Percentiles rank a stretch among this genome's conserved stretches.
Conservation (phyloP, 2,329 filamentous ascomycete species). For the Lachnellula occidentalis region DNA sequence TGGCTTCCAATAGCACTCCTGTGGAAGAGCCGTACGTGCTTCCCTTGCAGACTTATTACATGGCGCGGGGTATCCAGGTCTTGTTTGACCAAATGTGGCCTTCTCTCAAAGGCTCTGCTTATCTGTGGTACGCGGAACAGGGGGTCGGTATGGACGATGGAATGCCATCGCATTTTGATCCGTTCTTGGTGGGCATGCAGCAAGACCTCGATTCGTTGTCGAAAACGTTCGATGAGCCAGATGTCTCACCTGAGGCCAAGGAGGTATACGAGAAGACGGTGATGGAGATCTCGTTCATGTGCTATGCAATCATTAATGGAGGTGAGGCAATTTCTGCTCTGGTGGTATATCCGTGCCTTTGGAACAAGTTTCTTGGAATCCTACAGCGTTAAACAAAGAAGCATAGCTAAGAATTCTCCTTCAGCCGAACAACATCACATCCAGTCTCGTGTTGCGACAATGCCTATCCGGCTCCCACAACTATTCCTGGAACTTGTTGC, state of each 20-base stretch:
- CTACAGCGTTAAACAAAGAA: neutral
- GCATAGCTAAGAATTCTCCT: neutral
- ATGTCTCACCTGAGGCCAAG: neutral
- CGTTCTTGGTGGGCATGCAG: slow-evolving; percentile 1
- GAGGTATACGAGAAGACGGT: slow-evolving; percentile 5
- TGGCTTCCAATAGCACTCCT: slow-evolving; percentile 4
- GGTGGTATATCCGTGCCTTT: neutral
- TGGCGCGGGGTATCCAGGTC: slow-evolving; percentile 6
- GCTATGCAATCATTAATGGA: neutral
- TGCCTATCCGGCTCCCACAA: slow-evolving; percentile 12
- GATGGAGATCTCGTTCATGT: slow-evolving; percentile 4
- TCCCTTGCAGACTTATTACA: slow-evolving; percentile 14
- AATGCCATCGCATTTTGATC: neutral
- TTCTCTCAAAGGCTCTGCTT: neutral
- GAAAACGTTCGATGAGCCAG: neutral
- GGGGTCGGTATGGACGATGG: neutral
- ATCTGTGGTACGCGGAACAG: slow-evolving; percentile 6
- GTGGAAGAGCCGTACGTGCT: slow-evolving; percentile 6
- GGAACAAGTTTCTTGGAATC: neutral
- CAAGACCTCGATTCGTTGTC: slow-evolving; percentile 8
- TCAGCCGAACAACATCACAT: neutral
- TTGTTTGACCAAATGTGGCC: slow-evolving; percentile 11
- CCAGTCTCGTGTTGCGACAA: slow-evolving; percentile 6
- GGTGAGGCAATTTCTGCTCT: neutral
- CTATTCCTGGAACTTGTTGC: slow-evolving; percentile 55